A percentile compares a stretch with the other conserved stretches of the same genome.
These are phyloP conservation scores for Cryptococcus wingfieldii DNA, from an alignment of 1,284 basidiomycete species.

Conservation along the genomic window DNA sequence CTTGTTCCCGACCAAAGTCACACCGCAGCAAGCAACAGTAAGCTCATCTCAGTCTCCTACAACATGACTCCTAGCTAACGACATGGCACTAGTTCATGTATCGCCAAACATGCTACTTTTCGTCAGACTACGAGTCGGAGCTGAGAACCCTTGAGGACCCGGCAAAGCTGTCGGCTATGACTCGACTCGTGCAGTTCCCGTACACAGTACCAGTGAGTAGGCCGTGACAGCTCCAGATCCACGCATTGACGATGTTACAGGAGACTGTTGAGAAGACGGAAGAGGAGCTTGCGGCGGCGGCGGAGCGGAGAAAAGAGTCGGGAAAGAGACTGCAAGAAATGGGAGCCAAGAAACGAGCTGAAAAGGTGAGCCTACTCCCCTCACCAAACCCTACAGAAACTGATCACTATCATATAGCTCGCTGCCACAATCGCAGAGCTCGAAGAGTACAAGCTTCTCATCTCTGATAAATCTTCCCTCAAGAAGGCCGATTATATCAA, in stretches of 20 bases:
- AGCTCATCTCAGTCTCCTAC: constrained; percentile 52
- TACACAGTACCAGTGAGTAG: constrained; percentile 58
- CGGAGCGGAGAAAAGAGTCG: constrained; percentile 78
- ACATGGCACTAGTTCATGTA: constrained; percentile 68
- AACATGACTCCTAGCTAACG: neutral
- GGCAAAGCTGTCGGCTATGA: constrained; percentile 59
- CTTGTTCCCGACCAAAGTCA: constrained; percentile 63
- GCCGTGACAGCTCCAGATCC: neutral
- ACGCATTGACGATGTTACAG: constrained; percentile 20
- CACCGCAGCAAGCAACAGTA: constrained; percentile 54
- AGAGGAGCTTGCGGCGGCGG: constrained; percentile 73
- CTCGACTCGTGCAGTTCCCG: constrained; percentile 80
- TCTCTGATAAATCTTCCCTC: constrained; percentile 62
- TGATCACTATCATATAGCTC: constrained; percentile 17
- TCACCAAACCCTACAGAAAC: neutral
- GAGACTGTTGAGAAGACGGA: constrained; percentile 80
- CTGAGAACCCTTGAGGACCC: constrained; percentile 65
- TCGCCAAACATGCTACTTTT: constrained; percentile 80
- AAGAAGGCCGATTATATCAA: constrained; percentile 72
- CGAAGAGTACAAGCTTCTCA: constrained; percentile 63
- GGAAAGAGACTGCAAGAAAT: constrained; percentile 86
- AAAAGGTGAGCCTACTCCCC: constrained; percentile 61
- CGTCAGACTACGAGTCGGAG: constrained; percentile 69
- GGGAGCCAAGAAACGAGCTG: constrained; percentile 76
- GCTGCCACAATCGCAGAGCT: constrained; percentile 61